Conservation (phyloP, 2,329 filamentous ascomycete genomes). For the Diplodia corticola region DNA sequence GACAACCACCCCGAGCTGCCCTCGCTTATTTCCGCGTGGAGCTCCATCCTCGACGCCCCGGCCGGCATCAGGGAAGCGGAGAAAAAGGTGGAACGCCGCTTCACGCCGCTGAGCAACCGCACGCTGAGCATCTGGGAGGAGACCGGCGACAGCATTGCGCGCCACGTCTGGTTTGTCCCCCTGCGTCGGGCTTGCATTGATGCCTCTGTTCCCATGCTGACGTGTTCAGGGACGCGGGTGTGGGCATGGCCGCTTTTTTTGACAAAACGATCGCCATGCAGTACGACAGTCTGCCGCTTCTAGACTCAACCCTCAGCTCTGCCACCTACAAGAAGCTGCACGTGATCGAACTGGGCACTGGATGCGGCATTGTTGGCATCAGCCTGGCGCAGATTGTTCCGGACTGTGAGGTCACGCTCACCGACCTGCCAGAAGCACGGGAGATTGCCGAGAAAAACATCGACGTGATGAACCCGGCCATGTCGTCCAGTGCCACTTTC, state of each 20-base stretch:
- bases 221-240: slow-evolving; percentile 54
- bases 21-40: slow-evolving; percentile 61
- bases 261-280: slow-evolving; percentile 44
- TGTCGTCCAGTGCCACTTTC: slow-evolving; percentile 49
- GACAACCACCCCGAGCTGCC: slow-evolving; percentile 35
- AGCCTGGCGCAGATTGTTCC: slow-evolving; percentile 57
- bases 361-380: slow-evolving; percentile 67
- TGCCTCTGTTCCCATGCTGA: slow-evolving; percentile 16
- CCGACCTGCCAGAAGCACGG: slow-evolving; percentile 65
- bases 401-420: slow-evolving; percentile 58
- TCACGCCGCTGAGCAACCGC: slow-evolving; percentile 45
- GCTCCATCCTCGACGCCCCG: slow-evolving; percentile 45
- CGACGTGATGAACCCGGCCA: slow-evolving; percentile 43
- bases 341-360: slow-evolving; percentile 66
- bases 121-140: slow-evolving; percentile 63
- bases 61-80: slow-evolving; percentile 45
- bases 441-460: slow-evolving; percentile 62
- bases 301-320: slow-evolving; percentile 37
- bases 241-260: slow-evolving; percentile 58
- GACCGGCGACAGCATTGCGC: slow-evolving; percentile 70
- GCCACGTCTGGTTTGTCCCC: slow-evolving; percentile 65
- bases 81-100: slow-evolving; percentile 57
- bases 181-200: background rate
- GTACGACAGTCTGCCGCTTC: slow-evolving; percentile 32
- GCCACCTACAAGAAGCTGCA: slow-evolving; percentile 47